A percentile compares a stretch with the other conserved stretches of the same genome.
Conservation (phyloP, 805 yeast species). For the Pichia membranifaciens region DNA sequence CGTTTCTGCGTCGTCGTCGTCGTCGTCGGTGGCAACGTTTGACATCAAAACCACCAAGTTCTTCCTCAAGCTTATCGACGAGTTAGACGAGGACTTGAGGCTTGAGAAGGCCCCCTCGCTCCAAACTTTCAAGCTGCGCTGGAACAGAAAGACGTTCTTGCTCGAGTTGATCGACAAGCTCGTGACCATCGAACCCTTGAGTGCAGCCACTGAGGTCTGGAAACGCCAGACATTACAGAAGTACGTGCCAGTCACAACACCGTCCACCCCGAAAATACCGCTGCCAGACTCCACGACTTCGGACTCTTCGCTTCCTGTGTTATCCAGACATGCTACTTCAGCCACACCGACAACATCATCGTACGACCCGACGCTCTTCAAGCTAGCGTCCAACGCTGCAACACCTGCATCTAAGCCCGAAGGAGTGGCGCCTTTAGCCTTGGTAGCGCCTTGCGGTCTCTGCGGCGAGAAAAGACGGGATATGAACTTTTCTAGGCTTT, state of each 20-base stretch:
- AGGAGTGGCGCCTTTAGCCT: slow-evolving; percentile 63
- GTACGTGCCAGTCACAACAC: slow-evolving; percentile 10
- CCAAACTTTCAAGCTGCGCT: slow-evolving; percentile 49
- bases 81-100: slow-evolving; percentile 67
- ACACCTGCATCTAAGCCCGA: slow-evolving; percentile 19
- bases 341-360: slow-evolving; percentile 12
- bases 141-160: slow-evolving; percentile 50
- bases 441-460: slow-evolving; percentile 67
- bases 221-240: slow-evolving; percentile 30
- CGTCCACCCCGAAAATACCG: slow-evolving; percentile 14
- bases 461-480: slow-evolving; percentile 78
- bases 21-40: slow-evolving; percentile 1
- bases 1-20: background rate
- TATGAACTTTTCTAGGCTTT: slow-evolving; percentile 69
- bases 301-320: too few species aligned
- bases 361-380: slow-evolving; percentile 12
- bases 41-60: slow-evolving; percentile 48
- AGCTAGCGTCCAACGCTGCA: slow-evolving; percentile 2
- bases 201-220: slow-evolving; percentile 74
- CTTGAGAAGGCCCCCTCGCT: slow-evolving; percentile 50
- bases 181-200: slow-evolving; percentile 79
- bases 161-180: slow-evolving; percentile 69
- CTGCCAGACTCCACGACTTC: slow-evolving; percentile 8
- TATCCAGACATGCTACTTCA: slow-evolving; percentile 10
- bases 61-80: slow-evolving; percentile 64